These are phyloP conservation scores for Komagataella pseudopastoris DNA, from an alignment of 805 yeast species.

Conservation along the genomic window DNA sequence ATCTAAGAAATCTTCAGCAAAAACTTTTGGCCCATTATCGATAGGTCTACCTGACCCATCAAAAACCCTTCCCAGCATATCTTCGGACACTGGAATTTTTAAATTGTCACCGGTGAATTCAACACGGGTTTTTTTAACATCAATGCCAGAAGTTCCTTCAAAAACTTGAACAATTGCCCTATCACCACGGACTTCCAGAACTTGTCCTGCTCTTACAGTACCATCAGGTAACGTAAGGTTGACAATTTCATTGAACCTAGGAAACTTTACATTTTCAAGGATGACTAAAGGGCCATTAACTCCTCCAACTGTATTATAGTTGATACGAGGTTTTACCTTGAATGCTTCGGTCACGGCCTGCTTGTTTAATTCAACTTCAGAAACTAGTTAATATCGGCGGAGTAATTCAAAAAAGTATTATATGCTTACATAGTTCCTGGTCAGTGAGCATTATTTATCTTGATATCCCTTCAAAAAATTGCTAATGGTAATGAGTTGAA, in stretches of 20 bases:
- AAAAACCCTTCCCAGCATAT: constrained; percentile 92
- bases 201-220: constrained; percentile 90
- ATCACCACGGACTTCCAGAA: constrained; percentile 91
- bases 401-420: background rate
- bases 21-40: constrained; percentile 95
- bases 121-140: constrained; percentile 93
- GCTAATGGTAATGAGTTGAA: background rate
- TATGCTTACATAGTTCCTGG: constrained; percentile 24
- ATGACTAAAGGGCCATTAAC: constrained; percentile 97
- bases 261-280: constrained; percentile 73
- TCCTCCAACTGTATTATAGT: constrained; percentile 95
- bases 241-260: constrained; percentile 92
- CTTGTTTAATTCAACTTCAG: constrained; percentile 65
- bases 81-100: constrained; percentile 92
- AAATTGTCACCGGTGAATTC: constrained; percentile 94
- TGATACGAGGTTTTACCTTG: constrained; percentile 79
- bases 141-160: constrained; percentile 98
- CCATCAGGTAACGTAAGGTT: constrained; percentile 96
- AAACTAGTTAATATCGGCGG: constrained; percentile 5
- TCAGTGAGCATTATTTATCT: constrained; percentile 18
- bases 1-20: constrained; percentile 97
- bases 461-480: background rate
- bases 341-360: constrained; percentile 88
- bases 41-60: constrained; percentile 99
- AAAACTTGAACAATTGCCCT: constrained; percentile 98